Evolutionary conservation across 1,284 basidiomycete genomes (phyloP).

Genomic region (Puccinia brachypodii): DNA sequence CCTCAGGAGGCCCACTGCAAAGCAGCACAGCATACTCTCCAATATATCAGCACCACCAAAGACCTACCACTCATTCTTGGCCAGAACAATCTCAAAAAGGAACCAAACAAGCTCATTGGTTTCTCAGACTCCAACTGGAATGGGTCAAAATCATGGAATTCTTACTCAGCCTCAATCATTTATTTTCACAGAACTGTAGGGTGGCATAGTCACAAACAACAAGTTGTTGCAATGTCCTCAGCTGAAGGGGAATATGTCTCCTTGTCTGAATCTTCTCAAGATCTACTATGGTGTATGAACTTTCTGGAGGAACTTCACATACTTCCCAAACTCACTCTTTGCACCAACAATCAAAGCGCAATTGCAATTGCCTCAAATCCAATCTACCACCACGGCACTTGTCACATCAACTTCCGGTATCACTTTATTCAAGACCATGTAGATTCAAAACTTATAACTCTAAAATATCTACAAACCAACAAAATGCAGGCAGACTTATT

Average conservation of each 20-base stretch:
- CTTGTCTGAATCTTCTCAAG: neutral
- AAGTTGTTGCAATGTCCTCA: neutral
- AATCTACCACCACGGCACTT: neutral
- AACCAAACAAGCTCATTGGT: neutral
- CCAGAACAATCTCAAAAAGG: neutral
- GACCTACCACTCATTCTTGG: neutral
- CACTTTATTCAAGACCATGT: neutral
- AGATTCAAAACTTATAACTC: neutral
- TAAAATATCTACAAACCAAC: neutral
- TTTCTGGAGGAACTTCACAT: neutral
- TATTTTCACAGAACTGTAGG: neutral
- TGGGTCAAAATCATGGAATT: neutral
- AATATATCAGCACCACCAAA: neutral
- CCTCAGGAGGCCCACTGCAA: neutral
- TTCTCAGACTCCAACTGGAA: constrained; percentile 8
- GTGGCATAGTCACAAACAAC: neutral
- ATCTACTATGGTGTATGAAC: neutral
- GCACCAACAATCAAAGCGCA: neutral
- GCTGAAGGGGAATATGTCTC: neutral
- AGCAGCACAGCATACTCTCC: neutral
- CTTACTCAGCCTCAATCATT: neutral
- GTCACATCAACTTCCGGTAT: neutral
- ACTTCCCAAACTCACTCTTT: neutral
- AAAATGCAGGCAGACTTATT: neutral
- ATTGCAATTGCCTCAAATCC: too few relatives aligned